Evolutionary conservation across 305 asterid genomes (phyloP), one percentile per base, ranked within the genome.

Genomic region (Rubia peregrina): DNA sequence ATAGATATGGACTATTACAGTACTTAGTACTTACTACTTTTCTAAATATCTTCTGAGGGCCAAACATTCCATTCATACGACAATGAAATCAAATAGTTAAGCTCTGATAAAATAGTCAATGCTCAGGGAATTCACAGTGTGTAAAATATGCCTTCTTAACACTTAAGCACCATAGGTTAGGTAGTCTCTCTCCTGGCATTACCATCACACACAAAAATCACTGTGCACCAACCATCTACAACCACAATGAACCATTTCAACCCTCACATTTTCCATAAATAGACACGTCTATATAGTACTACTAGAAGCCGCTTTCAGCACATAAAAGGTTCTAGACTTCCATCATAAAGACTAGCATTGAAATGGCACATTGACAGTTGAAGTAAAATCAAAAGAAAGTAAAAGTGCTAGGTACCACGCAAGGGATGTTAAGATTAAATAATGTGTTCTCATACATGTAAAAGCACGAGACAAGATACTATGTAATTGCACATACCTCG

Each of bases 401-500:
- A 17, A 48, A 48, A 17, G 24, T 2, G 5, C 0, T 36, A 17
- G 55, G 40, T 65, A 67, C 30, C 14, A 57, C 40, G 0, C 7
- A 59, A 42, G 67, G 59, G 30, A 59, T 30, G 11, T 8, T 38
- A 21, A 12, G 40, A 42, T 13, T 38, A 70, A 14, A 11, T 36
- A n/a, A n/a, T 13, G 9, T 56, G 24, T 6, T 9, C 41, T 69
- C 12, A 56, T 9, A 56, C 7, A 68, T 4, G 24, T 3, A 44
- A 33, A 33, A 19, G 14, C 16, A 43, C 2, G 55, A 21, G 48
- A 38, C 10, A 24, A 5, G 11, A 5, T 44, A 17, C 44, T 48
- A 9, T 53, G 56, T 33, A 69, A 38, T 41, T 24, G 64, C 67
- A 40, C 84, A 71, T 78, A 93, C 98, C 98, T 93, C 68, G 98